A percentile compares a stretch with the other conserved stretches of the same genome.
Conservation (phyloP, 2,329 filamentous ascomycete genomes). For the Penicillium palitans region DNA sequence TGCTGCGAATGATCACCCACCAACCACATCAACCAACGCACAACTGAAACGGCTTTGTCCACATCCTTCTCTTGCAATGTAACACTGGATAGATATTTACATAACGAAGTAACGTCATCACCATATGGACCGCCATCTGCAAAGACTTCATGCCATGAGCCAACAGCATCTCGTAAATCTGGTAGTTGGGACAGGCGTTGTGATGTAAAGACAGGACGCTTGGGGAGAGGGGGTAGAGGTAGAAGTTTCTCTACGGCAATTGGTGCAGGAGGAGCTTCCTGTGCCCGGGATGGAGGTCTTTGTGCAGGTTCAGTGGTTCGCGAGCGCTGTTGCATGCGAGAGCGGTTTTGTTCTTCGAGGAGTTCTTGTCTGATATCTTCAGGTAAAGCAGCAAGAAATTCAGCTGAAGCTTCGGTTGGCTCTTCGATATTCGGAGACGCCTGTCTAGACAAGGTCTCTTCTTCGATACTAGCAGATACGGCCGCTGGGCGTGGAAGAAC, state of each 20-base stretch:
- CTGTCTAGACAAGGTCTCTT: constrained; percentile 20
- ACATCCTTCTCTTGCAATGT: constrained; percentile 75
- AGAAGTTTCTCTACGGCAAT: constrained; percentile 27
- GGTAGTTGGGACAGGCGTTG: constrained; percentile 54
- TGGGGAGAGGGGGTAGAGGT: constrained; percentile 50
- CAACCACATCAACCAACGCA: constrained; percentile 61
- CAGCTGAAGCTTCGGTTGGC: constrained; percentile 56
- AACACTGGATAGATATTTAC: constrained; percentile 70
- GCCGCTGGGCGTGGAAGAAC: constrained; percentile 40
- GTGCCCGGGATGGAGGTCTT: constrained; percentile 17
- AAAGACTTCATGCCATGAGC: constrained; percentile 74
- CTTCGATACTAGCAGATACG: constrained; percentile 13
- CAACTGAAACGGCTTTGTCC: constrained; percentile 68
- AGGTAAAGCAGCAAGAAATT: constrained; percentile 79
- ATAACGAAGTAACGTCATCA: constrained; percentile 74
- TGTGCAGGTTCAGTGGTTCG: constrained; percentile 48
- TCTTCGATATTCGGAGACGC: constrained; percentile 34
- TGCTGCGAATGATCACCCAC: constrained; percentile 37
- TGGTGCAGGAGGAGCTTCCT: constrained; percentile 20
- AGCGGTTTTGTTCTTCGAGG: constrained; percentile 68
- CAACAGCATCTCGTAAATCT: constrained; percentile 73
- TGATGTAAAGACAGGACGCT: constrained; percentile 63
- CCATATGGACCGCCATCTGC: constrained; percentile 71
- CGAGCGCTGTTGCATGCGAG: constrained; percentile 59
- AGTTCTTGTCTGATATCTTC: constrained; percentile 78